phyloP scores from a whole-genome alignment of 495 filamentous ascomycete genomes.

The Penicillium paradoxum region DNA sequence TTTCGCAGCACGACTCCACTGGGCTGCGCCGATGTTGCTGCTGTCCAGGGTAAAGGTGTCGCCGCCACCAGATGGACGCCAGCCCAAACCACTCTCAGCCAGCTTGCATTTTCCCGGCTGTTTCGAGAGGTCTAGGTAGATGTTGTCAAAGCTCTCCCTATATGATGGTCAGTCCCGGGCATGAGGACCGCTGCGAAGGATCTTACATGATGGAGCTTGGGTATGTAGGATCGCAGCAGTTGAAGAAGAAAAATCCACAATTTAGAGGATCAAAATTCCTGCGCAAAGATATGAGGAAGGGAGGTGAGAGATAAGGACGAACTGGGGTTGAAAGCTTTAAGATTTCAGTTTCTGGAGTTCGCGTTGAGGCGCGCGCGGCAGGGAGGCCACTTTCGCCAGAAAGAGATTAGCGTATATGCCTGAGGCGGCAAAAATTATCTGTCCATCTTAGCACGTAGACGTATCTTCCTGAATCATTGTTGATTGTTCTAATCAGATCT shows the following conservation, averaged over 20 bases:
- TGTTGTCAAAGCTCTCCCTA: conserved; percentile 92
- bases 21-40: conserved; percentile 73
- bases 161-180: conserved; percentile 21
- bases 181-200: background rate
- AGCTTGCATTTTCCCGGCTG: conserved; percentile 88
- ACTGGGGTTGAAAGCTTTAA: conserved; percentile 20
- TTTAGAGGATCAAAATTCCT: background rate
- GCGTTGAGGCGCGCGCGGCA: conserved; percentile 34
- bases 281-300: conserved; percentile 1
- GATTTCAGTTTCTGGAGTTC: conserved; percentile 31
- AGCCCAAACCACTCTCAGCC: conserved; percentile 86
- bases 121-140: conserved; percentile 90
- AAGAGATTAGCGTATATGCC: conserved; percentile 20
- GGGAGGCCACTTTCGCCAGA: conserved; percentile 25
- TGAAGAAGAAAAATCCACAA: background rate
- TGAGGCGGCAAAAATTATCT: conserved; percentile 12
- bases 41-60: conserved; percentile 89
- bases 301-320: background rate
- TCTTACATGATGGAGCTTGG: conserved; percentile 40
- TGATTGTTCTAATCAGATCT: background rate
- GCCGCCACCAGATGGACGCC: conserved; percentile 82
- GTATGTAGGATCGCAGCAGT: background rate
- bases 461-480: background rate
- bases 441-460: too few relatives aligned
- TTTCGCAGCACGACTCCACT: conserved; percentile 92